Conservation (phyloP, 352 stramenopile species). For the Globisporangium carolinianum region DNA sequence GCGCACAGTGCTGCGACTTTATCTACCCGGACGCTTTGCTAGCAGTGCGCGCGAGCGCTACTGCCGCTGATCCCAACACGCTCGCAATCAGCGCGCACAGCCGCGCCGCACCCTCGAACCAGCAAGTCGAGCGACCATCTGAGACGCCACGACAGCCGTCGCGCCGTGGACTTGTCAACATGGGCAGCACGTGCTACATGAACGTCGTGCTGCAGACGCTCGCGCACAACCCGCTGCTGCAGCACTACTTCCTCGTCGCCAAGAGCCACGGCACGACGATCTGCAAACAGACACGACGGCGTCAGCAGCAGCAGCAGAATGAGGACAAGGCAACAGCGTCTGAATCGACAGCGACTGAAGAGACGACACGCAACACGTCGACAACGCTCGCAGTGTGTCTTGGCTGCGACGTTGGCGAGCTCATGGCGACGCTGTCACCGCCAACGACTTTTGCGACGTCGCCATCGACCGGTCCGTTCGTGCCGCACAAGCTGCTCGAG, state of each 20-base stretch:
- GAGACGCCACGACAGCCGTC: conserved; percentile 10
- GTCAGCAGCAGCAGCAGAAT: conserved; percentile 10
- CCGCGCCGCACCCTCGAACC: too few species aligned
- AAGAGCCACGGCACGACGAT: conserved; percentile 55
- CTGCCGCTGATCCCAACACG: conserved; percentile 3
- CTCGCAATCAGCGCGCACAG: neutral
- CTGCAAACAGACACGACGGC: conserved; percentile 43
- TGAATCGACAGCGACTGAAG: conserved; percentile 2
- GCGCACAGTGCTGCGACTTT: conserved; percentile 48
- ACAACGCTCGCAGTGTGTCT: conserved; percentile 32
- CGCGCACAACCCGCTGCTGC: conserved; percentile 60
- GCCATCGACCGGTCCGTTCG: conserved; percentile 26
- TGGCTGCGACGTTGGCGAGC: conserved; percentile 46
- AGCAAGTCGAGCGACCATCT: too few species aligned
- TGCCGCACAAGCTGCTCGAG: conserved; percentile 55
- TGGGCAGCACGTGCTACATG: conserved; percentile 86
- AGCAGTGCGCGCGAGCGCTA: conserved; percentile 19
- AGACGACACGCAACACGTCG: conserved; percentile 2
- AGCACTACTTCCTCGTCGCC: conserved; percentile 64
- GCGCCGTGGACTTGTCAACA: conserved; percentile 65
- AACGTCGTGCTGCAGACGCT: conserved; percentile 71
- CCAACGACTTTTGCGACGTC: conserved; percentile 1
- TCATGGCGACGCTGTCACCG: conserved; percentile 32
- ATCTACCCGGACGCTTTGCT: conserved; percentile 34
- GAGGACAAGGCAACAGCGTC: too few species aligned